Percentiles rank a stretch among this genome's conserved stretches.
phyloP scores from a whole-genome alignment of 805 yeast genomes.

The Zygoascus tannicola region DNA sequence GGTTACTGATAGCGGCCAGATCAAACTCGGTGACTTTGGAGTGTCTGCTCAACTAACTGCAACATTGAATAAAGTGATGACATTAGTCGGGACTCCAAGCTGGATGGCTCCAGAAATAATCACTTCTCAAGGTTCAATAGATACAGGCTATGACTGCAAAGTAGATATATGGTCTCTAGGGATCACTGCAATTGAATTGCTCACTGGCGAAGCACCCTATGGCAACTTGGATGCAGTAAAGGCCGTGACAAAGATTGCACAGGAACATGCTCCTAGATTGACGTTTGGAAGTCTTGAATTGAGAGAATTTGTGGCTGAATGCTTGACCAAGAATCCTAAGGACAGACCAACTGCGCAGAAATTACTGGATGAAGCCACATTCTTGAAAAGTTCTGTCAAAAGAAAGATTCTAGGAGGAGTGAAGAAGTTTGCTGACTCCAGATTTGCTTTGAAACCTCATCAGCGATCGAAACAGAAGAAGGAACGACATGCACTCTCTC shows the following conservation, averaged over 20 bases:
- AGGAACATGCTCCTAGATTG: constrained; percentile 46
- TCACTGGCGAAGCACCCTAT: constrained; percentile 76
- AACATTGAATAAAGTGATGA: constrained; percentile 44
- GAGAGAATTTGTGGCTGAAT: constrained; percentile 49
- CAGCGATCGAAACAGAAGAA: too few relatives aligned
- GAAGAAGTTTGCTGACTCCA: background rate
- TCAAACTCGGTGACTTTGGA: constrained; percentile 89
- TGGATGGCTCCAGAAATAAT: constrained; percentile 99
- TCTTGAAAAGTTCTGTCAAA: constrained; percentile 17
- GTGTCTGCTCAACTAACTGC: constrained; percentile 73
- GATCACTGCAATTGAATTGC: constrained; percentile 78
- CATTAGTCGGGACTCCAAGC: constrained; percentile 91
- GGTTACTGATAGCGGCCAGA: constrained; percentile 55
- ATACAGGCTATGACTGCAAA: constrained; percentile 64
- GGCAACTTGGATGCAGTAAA: constrained; percentile 67
- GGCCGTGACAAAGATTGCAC: constrained; percentile 63
- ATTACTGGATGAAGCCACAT: constrained; percentile 42
- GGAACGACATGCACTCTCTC: too few relatives aligned
- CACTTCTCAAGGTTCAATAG: constrained; percentile 17
- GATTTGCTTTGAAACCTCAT: too few relatives aligned
- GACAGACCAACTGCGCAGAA: constrained; percentile 53
- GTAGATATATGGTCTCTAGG: constrained; percentile 97
- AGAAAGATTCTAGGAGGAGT: background rate
- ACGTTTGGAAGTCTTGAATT: constrained; percentile 19
- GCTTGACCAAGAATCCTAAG: constrained; percentile 58